Evolutionary conservation across 1,139 yeast species (phyloP), one percentile per base, ranked within the genome.

Genomic region (Debaryomyces robertsiae): DNA sequence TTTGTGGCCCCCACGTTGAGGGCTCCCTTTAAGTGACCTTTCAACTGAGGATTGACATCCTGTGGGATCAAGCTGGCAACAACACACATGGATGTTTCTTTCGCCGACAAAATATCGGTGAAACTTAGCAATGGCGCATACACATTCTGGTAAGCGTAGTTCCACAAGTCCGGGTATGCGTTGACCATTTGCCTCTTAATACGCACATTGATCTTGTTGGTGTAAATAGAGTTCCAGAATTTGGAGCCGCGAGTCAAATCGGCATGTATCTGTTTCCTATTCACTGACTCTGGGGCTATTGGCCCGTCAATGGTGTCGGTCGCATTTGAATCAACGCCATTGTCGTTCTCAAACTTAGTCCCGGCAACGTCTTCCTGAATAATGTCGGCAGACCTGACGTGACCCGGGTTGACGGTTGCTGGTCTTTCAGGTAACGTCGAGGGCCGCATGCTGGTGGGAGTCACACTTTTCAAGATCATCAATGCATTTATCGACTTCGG

Each of bases 11-110:
- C 96, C 30, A 82, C 78, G 54, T 89, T 89, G 40, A 82, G 45
- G 0, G 96, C 96, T 0, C 97, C 97, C 55, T 75, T 79, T 46
- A 90, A 71, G 58, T 90, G 97, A 0, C 97, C 97, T 63, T 88
- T 88, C 49, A 90, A 71, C 56, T 90, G 96, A 0, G 96, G 96
- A 51, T 86, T 88, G n/a, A 90, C 96, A 60, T 90, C 95, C 58
- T 88, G 96, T 0, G 97, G 97, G 10, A 90, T 82, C 53, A 91
- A 73, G 46, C 91, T 76, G 1, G 95, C 84, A 23, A 90, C 79
- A 4, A 90, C 81, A 34, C 89, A 84, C 52, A 88, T 60, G 29
- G 93, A 82, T 0, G 96, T 84, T 47, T 89, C 96, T 46, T 70
- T 73, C 1, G 86, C 82, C 9, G 73, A 61, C 29, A 90, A 66